Evolutionary conservation across 371 early-diverging fungal species (phyloP), one percentile per base, ranked within the genome.

Genomic region (Saksenaea oblongispora): DNA sequence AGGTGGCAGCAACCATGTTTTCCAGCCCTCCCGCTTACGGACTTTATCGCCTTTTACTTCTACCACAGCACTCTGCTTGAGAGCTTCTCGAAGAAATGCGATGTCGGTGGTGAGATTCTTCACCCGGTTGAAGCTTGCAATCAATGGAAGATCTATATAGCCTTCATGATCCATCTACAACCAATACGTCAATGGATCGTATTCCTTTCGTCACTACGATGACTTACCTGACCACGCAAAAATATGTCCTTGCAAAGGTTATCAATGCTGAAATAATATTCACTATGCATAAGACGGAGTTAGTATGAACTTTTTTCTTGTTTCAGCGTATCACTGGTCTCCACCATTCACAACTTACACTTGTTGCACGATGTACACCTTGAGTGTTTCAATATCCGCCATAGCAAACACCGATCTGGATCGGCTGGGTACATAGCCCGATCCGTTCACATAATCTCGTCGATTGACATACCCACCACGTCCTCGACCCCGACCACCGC

Each of bases 201-300:
- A 11, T 7, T 47, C 51, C n/a, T 47, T 22, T 22, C 31, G 2
- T 31, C 7, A 2, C 31, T 7, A 44, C 11, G 14, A 31, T 44
- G 1, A 36, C 3, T 35, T 59, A 71, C 68, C 58, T 84, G 93
- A 35, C 80, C 79, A 53, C 97, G 89, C 76, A 97, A 89, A 72
- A 85, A 95, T 13, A 94, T 74, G 69, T 97, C 97, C 57, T 90
- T 89, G 84, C 93, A 92, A 58, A 97, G 74, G 68, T 97, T 97
- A 53, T 95, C 95, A 56, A 93, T 85, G 61, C 94, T 94, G 62
- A 95, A 95, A 82, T 97, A 97, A 78, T 93, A 91, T 59, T 92
- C 92, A 66, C 80, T 80, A 28, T 5, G 36, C 39, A 56, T 13
- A 34, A 28, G 15, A 17, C 28, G 51, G 51, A 47, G 51, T 47